phyloP scores from a whole-genome alignment of 768 basidiomycete species.

The Austroboletus eburneus region DNA sequence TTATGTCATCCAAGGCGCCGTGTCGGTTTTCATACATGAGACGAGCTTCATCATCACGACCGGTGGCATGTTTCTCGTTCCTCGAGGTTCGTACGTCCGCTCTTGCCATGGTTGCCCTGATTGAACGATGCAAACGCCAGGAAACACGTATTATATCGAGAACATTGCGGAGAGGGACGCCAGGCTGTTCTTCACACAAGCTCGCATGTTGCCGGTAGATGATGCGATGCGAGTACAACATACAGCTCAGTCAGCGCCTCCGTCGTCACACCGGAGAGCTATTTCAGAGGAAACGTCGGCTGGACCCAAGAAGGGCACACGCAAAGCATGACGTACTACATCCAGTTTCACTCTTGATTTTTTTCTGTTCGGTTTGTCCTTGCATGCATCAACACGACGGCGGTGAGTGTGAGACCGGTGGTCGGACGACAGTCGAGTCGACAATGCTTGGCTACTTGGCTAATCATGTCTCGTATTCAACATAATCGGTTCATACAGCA shows the following conservation, averaged over 20 bases:
- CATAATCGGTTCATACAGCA: constrained; percentile 14
- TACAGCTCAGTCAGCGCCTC: constrained; percentile 28
- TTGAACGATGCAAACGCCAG: constrained; percentile 35
- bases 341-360: too few species aligned
- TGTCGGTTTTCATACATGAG: constrained; percentile 80
- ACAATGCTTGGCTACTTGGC: too few species aligned
- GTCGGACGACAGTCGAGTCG: too few species aligned
- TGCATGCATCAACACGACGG: too few species aligned
- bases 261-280: constrained; percentile 25
- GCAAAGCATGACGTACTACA: constrained; percentile 11
- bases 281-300: constrained; percentile 22
- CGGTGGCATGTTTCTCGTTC: constrained; percentile 87
- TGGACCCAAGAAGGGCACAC: constrained; percentile 11
- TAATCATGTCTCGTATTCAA: constrained; percentile 18
- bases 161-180: constrained; percentile 81
- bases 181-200: constrained; percentile 89
- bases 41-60: constrained; percentile 73
- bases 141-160: constrained; percentile 87
- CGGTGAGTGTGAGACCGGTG: too few species aligned
- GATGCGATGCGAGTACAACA: constrained; percentile 25
- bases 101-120: neutral
- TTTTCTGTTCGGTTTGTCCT: neutral
- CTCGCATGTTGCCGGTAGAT: constrained; percentile 45
- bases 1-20: constrained; percentile 83
- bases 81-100: constrained; percentile 58